Evolutionary conservation across 441 rosid species (phyloP), one percentile per base, ranked within the genome.

Genomic region (Jatropha podagrica): DNA sequence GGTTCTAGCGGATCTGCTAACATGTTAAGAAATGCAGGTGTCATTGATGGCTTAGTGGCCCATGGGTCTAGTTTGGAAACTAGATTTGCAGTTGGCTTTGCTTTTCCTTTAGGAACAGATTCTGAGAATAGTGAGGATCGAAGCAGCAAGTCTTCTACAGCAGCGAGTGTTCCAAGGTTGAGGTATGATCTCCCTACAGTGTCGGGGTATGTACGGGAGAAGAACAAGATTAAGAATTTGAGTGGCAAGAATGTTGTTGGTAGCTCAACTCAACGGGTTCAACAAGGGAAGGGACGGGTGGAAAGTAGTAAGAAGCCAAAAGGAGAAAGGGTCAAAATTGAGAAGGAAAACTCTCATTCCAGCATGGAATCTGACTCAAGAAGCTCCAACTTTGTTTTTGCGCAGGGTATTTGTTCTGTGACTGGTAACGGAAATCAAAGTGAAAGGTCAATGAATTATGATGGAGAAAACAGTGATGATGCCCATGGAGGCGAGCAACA

Each of bases 301-400:
- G 97, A 89, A 72, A 83, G 81, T 68, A 83, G 88, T 83, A 91
- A 88, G 85, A 93, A 91, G 85, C 81, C 72, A 62, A 91, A 92
- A 88, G 97, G 89, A 81, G 97, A 90, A 82, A 87, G 81, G 92
- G 81, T 87, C 90, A 88, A 88, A 86, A 88, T 91, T 61, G 83
- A 91, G 85, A 88, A 90, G 82, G 90, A 88, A 79, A 89, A 89
- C 88, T 92, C 94, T 89, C 90, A 78, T 87, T 93, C 95, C 86
- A 89, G 96, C 81, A 74, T 89, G 83, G 91, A 86, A 82, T 93
- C 97, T 78, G 96, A 93, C 87, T 93, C 92, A 20, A 87, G 91
- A 91, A 90, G 93, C 92, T 87, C 92, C 84, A 87, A 88, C 80
- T 88, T 89, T 91, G 84, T 90, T 75, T 90, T 92, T 87, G 72